A percentile compares a stretch with the other conserved stretches of the same genome.
phyloP scores from a whole-genome alignment of 2,329 filamentous ascomycete species.

The Chlorencoelia australis region DNA sequence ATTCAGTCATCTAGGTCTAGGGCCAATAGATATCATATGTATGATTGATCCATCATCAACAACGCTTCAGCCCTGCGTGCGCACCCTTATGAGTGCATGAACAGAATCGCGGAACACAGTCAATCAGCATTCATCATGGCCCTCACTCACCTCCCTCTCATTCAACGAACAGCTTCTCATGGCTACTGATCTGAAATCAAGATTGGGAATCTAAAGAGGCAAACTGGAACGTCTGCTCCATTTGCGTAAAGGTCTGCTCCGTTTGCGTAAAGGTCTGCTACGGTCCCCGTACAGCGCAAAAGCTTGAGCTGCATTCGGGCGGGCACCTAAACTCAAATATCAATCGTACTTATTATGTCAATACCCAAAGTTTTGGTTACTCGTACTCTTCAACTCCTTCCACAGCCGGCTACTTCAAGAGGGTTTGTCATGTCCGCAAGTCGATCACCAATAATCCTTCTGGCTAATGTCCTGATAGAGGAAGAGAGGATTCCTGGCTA shows the following conservation, averaged over 20 bases:
- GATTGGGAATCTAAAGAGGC: not conserved
- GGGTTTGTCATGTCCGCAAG: not conserved
- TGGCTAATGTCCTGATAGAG: not conserved
- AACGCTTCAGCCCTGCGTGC: not conserved
- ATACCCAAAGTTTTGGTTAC: not conserved
- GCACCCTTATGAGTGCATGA: not conserved
- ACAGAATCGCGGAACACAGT: slow-evolving; percentile 1
- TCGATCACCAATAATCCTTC: not conserved
- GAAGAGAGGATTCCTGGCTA: not conserved
- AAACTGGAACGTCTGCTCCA: not conserved
- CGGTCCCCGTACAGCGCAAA: not conserved
- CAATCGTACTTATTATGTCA: not conserved
- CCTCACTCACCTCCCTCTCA: slow-evolving; percentile 1
- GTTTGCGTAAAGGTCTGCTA: not conserved
- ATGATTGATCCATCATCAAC: not conserved
- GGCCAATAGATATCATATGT: not conserved
- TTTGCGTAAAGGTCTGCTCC: not conserved
- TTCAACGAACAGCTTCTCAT: slow-evolving; percentile 1
- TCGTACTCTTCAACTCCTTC: too few species aligned
- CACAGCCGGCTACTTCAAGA: too few species aligned
- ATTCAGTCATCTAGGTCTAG: not conserved
- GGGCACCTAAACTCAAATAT: too few species aligned
- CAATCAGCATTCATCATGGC: not conserved
- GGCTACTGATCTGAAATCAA: not conserved
- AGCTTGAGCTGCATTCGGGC: slow-evolving; percentile 2